These are phyloP conservation scores for Polytrichum formosum DNA, from an alignment of 225 moss, liverwort and hornwort genomes.

Conservation along the genomic window DNA sequence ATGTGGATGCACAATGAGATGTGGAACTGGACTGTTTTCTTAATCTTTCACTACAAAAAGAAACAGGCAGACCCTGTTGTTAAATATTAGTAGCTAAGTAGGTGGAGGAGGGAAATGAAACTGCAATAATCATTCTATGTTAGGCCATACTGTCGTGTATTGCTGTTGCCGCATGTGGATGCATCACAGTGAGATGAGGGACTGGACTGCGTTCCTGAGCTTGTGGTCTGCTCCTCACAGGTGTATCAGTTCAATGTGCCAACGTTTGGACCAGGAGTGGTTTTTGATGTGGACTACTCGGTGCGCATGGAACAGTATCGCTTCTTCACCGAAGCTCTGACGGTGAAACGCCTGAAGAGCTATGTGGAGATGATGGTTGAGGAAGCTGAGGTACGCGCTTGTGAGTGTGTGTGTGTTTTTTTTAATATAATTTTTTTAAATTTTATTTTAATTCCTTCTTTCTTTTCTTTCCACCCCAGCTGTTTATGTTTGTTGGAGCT, in stretches of 20 bases:
- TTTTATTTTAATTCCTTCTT: too few species aligned
- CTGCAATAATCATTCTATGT: too few species aligned
- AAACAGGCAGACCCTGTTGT: too few species aligned
- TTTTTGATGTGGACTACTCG: conserved; percentile 96
- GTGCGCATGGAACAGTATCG: conserved; percentile 94
- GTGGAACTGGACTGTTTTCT: too few species aligned
- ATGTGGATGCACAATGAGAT: too few species aligned
- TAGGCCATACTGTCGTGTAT: too few species aligned
- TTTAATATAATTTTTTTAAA: background rate
- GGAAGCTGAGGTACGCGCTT: conserved; percentile 71
- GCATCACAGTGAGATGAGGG: too few species aligned
- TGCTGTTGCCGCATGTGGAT: too few species aligned
- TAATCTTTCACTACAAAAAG: too few species aligned
- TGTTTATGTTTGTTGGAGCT: background rate
- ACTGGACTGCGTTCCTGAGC: background rate
- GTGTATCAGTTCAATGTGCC: conserved; percentile 98
- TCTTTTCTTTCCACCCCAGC: background rate
- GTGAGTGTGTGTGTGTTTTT: background rate
- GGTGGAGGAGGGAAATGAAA: too few species aligned
- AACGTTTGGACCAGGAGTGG: conserved; percentile 94
- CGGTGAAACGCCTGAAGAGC: conserved; percentile 83
- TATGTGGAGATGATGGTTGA: conserved; percentile 93
- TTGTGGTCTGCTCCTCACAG: conserved; percentile 9
- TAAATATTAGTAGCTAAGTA: too few species aligned
- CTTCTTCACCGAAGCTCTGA: conserved; percentile 94